A percentile compares a stretch with the other conserved stretches of the same genome.
These are phyloP conservation scores for Sordaria brevicollis DNA, from an alignment of 495 filamentous ascomycete genomes.

Conservation along the genomic window DNA sequence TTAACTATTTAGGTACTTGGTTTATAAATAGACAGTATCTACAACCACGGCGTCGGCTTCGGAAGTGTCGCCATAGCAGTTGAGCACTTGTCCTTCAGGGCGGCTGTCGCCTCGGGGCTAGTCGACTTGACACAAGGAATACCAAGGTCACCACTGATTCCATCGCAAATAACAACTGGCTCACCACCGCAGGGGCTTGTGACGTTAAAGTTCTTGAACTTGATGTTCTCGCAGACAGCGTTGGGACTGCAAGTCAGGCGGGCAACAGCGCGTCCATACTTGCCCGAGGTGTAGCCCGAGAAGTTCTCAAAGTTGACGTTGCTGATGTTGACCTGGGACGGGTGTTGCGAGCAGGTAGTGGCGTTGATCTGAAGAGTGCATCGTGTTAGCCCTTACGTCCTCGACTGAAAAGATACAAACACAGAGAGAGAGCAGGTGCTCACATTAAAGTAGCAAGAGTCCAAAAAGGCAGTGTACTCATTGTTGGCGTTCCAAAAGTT, in stretches of 20 bases:
- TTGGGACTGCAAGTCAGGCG: slow-evolving; percentile 39
- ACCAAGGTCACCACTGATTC: slow-evolving; percentile 40
- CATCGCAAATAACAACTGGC: slow-evolving; percentile 41
- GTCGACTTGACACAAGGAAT: slow-evolving; percentile 30
- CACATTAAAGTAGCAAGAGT: slow-evolving; percentile 50
- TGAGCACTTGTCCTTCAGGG: slow-evolving; percentile 16
- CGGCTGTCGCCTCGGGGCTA: slow-evolving; percentile 15
- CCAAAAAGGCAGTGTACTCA: slow-evolving; percentile 42
- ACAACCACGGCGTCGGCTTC: slow-evolving; percentile 8
- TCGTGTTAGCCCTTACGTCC: neutral
- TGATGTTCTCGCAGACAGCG: slow-evolving; percentile 43
- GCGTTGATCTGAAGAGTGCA: slow-evolving; percentile 11
- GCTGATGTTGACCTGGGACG: slow-evolving; percentile 45
- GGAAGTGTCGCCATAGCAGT: slow-evolving; percentile 13
- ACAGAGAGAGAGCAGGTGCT: slow-evolving; percentile 19
- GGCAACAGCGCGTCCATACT: slow-evolving; percentile 37
- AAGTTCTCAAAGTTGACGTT: slow-evolving; percentile 46
- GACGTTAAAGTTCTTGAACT: slow-evolving; percentile 40
- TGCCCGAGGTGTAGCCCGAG: slow-evolving; percentile 41
- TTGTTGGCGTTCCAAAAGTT: slow-evolving; percentile 47
- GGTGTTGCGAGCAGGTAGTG: slow-evolving; percentile 37
- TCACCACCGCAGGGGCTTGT: slow-evolving; percentile 36
- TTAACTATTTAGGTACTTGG: neutral
- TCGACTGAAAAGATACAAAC: too few relatives aligned
- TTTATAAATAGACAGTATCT: neutral